A percentile compares a stretch with the other conserved stretches of the same genome.
phyloP scores from a whole-genome alignment of 202 grass and related monocot species.

The Sporobolus alterniflorus region DNA sequence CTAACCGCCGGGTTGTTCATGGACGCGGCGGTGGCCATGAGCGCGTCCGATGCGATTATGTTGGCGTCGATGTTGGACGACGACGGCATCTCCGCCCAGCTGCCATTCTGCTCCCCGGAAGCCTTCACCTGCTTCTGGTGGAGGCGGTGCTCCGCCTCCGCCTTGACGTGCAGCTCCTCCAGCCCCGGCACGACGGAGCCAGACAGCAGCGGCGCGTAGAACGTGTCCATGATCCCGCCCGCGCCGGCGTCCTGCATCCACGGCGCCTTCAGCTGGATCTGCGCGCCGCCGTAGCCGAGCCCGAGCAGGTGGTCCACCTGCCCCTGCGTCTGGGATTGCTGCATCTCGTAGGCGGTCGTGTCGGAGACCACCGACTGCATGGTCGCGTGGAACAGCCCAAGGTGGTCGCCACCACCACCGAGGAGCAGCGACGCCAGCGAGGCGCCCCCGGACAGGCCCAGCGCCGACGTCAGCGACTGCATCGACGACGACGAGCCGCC shows the following conservation, averaged over 20 bases:
- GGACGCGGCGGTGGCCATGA: slow-evolving; percentile 58
- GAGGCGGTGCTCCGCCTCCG: slow-evolving; percentile 29
- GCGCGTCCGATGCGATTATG: slow-evolving; percentile 58
- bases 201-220: slow-evolving; percentile 55
- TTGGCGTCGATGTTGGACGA: slow-evolving; percentile 36
- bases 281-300: slow-evolving; percentile 42
- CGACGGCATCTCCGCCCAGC: slow-evolving; percentile 50
- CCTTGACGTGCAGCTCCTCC: slow-evolving; percentile 63
- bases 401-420: slow-evolving; percentile 26
- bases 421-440: slow-evolving; percentile 63
- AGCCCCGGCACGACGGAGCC: slow-evolving; percentile 61
- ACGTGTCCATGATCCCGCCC: slow-evolving; percentile 34
- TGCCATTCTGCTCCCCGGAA: neutral
- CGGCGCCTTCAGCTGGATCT: slow-evolving; percentile 57
- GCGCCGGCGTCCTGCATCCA: slow-evolving; percentile 34
- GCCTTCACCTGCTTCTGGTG: slow-evolving; percentile 25
- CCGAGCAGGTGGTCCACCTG: slow-evolving; percentile 66
- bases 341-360: slow-evolving; percentile 49
- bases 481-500: neutral
- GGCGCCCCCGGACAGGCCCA: slow-evolving; percentile 31
- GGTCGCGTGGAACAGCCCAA: slow-evolving; percentile 67
- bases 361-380: slow-evolving; percentile 58
- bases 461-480: slow-evolving; percentile 35
- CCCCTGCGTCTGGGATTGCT: slow-evolving; percentile 36
- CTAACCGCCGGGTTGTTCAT: slow-evolving; percentile 35